Conservation (phyloP, 441 rosid genomes). For the Metrosideros polymorpha region DNA sequence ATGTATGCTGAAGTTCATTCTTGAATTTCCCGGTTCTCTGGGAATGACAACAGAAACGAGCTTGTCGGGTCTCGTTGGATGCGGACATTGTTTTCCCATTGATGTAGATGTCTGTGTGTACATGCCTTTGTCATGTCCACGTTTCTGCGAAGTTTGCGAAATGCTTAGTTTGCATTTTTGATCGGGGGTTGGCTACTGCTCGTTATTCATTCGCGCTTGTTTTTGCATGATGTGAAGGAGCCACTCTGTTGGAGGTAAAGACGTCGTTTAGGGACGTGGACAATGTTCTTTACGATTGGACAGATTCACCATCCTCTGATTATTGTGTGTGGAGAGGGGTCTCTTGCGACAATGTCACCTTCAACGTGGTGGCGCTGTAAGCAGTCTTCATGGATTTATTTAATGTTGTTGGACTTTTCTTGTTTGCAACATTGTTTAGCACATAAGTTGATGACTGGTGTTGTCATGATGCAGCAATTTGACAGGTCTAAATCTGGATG, state of each 20-base stretch:
- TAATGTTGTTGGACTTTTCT: neutral
- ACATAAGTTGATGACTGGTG: neutral
- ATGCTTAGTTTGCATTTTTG: neutral
- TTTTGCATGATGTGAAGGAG: conserved; percentile 29
- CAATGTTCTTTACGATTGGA: conserved; percentile 85
- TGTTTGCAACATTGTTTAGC: neutral
- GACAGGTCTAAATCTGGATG: conserved; percentile 81
- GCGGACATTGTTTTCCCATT: neutral
- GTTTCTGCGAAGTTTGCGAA: neutral
- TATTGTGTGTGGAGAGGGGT: conserved; percentile 88
- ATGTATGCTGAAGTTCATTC: neutral
- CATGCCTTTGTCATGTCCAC: neutral
- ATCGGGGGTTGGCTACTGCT: neutral
- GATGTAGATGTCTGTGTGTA: neutral
- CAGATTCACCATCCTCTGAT: conserved; percentile 67
- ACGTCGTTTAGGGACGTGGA: conserved; percentile 85
- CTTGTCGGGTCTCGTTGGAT: neutral
- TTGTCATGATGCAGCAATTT: conserved; percentile 45
- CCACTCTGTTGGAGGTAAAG: conserved; percentile 76
- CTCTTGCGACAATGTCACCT: conserved; percentile 76
- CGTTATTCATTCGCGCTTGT: neutral
- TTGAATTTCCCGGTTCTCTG: neutral
- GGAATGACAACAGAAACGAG: neutral
- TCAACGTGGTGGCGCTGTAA: conserved; percentile 77
- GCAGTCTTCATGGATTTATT: conserved; percentile 5